Evolutionary conservation across 2,329 filamentous ascomycete species (phyloP), one percentile per base, ranked within the genome.

Genomic region (Furcasterigmium furcatum): DNA sequence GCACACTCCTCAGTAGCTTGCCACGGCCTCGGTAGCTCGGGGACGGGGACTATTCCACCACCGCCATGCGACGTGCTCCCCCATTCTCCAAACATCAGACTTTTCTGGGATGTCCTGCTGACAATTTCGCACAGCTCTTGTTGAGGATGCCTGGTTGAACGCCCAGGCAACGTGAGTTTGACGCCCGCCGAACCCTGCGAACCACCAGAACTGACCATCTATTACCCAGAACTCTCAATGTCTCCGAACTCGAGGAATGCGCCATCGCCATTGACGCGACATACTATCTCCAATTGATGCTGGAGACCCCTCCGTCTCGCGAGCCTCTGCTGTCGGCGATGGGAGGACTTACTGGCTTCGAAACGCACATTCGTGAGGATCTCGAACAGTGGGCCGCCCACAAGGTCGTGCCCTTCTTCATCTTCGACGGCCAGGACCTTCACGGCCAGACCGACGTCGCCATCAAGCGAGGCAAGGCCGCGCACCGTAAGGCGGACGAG

Each of bases 281-380:
- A 44, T 87, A 95, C 67, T 97, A 94, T 65, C 80, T 99, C 52
- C 79, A 86, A 63, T 82, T 84, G 48, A 80, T 95, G 54, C 82
- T 96, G 58, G 82, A 86, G 60, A 80, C 77, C 46, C 66, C 78
- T 36, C 79, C 82, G 22, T 84, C 81, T 38, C 86, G 88, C 60
- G 94, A 99, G 66, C 91, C 92, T 35, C 83, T 99, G 27, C 79
- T 97, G 27, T 84, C 91, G 45, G 94, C 94, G 19, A 80, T 97
- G 40, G 94, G 92, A 41, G 94, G 94, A 47, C 79, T 92, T 50
- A 94, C 92, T 49, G 87, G 87, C 44, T 77, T 97, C 60, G 81
- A 81, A 65, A 74, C 72, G 53, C 85, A 87, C 58, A 85, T 99
- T 52, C 82, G 88, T 61, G 77, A 79, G 42, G 88, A 95, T 56